Base-by-base conservation (phyloP, 768 basidiomycete genomes). In the Naganishia vaughanmartiniae region DNA sequence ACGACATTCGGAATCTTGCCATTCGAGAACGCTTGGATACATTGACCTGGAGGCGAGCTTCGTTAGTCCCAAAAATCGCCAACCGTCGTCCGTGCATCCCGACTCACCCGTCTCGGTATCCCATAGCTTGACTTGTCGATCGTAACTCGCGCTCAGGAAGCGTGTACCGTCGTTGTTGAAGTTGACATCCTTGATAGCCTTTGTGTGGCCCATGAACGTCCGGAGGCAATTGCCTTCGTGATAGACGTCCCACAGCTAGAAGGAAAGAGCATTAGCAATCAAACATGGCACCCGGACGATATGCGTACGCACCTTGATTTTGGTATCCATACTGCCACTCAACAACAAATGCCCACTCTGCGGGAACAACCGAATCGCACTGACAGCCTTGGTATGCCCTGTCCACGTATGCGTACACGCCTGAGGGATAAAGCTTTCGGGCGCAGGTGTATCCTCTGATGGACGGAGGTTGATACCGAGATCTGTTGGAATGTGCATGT, bases 81-180 rank as follows among this genome's bases (percentile, higher is more conserved):
- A 5, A 10, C 17, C 63, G 33, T 19, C 42, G 28, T 15, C 33
- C 14, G 14, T 36, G 56, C 48, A 51, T 4, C 31, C 39, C 26
- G 19, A 60, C 72, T 57, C 46, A 75, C 83, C 95, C 0, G 96
- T 98, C 83, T 99, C 96, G 24, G 96, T 97, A 77, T 99, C 95
- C 96, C 96, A 99, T 15, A 97, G 85, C 82, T 99, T 99, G 89
- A 98, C 93, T 79, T 93, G 90, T 63, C 93, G 90, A 81, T 99
- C 96, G 76, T 96, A 98, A 63, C 87, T 89, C 74, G 94, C 95
- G 19, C 91, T 93, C 58, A 99, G 80, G 84, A 99, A 98, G 73
- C 85, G 86, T 42, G 85, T 86, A 1, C 96, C 96, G 73, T 92
- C 90, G 78, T 96, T 97, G 65, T 93, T 93, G 81, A 99, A 99